Evolutionary conservation across 345 rosid species (phyloP), one percentile per base, ranked within the genome.

Genomic region (Acer saccharum): DNA sequence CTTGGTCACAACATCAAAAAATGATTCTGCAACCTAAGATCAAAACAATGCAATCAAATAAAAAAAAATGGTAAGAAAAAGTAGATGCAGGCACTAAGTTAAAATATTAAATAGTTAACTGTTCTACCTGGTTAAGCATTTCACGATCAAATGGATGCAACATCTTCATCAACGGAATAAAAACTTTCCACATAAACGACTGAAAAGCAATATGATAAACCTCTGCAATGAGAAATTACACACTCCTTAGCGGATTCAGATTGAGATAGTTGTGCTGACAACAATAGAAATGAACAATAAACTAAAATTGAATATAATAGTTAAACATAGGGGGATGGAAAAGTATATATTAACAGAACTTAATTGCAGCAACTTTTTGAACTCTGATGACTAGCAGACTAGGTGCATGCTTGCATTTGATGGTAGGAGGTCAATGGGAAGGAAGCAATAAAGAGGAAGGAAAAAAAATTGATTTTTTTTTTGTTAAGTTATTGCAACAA

Each of bases 101-200:
- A 60, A 73, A 66, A 58, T 35, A 10, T n/a, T 32, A 17, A 65
- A 71, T 65, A 77, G 54, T 77, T 54, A n/a, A 41, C 32, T 6
- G 66, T 32, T 74, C 69, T 80, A 95, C 98, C 98, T 86, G 86
- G 83, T 89, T 93, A 79, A 91, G 85, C 81, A 91, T 69, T 80
- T 90, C 94, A 75, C 86, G 82, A 54, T 92, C 97, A 80, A 87
- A 87, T 44, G 84, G 81, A 70, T 87, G 89, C 50, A 80, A 85
- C 87, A 83, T 87, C 86, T 83, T 89, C 90, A 89, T 79, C 39
- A 91, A 60, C 0, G 97, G 98, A 83, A 95, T 79, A 83, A 92
- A 92, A 69, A 86, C 82, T 79, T 81, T 88, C 94, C 96, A 84
- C 61, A 86, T 81, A 86, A 90, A 93, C 48, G 85, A 84, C 77